Base-by-base conservation (phyloP, 2,329 filamentous ascomycete species). In the Arthrobotrys entomopaga region DNA sequence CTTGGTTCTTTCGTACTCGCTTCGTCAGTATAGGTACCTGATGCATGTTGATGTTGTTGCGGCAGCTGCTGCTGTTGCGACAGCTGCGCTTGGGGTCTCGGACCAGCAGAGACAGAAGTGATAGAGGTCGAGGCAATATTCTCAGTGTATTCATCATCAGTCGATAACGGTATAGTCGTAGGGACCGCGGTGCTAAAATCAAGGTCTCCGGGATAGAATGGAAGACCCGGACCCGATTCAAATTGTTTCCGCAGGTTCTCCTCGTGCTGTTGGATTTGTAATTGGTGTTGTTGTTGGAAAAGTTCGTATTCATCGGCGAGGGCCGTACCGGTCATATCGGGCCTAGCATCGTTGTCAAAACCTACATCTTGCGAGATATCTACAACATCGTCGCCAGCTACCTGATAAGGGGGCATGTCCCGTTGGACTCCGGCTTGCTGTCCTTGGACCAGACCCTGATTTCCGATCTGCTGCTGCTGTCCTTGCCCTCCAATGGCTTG, bases 161-260 rank as follows among this genome's bases (percentile, higher is more conserved):
- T 16, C 43, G 49, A 26, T 34, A 15, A 49, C 2, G 54, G 42
- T 24, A 73, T 7, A 13, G n/a, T 24, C 1, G 56, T 48, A 26
- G 54, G 42, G 11, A 52, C n/a, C 8, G 54, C 22, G 8, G 56
- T 5, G 34, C 54, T 29, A 22, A 40, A 66, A 53, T 73, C 61
- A 58, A 73, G 19, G 8, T 63, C 60, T 46, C 56, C 69, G 38
- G 61, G 69, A n/a, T 65, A 66, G 54, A 60, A 73, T 24, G 49
- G 40, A 43, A 65, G 43, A 8, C 42, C 50, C 40, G 63, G 59
- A 29, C 58, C 65, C 50, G 40, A 69, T 64, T 72, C 77, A 46
- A 83, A 80, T 54, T 81, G 79, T 59, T 81, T 78, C 38, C 75
- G 77, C 53, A 78, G 72, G 69, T 76, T 76, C 49, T 78, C 77